A percentile compares a stretch with the other conserved stretches of the same genome.
phyloP scores from a whole-genome alignment of 2,329 filamentous ascomycete species.

The Penicillium rolfsii region DNA sequence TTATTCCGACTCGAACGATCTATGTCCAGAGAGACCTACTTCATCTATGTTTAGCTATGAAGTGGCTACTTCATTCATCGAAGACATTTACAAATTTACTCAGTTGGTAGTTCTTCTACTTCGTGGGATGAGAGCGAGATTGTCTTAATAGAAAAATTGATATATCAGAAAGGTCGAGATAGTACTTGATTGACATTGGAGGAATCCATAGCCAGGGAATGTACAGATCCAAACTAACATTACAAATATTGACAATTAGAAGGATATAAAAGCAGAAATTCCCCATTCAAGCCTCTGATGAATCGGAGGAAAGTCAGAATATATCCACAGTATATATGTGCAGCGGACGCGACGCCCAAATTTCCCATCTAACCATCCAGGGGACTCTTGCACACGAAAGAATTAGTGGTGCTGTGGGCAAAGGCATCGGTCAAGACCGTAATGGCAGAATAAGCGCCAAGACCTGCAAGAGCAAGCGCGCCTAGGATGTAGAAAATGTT shows the following conservation, averaged over 20 bases:
- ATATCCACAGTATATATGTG: neutral
- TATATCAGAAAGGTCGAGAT: neutral
- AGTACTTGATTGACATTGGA: neutral
- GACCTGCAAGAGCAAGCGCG: conserved; percentile 18
- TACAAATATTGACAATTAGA: neutral
- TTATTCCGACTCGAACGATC: neutral
- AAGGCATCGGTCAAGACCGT: conserved; percentile 7
- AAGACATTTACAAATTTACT: neutral
- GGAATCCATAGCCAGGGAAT: neutral
- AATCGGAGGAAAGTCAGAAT: neutral
- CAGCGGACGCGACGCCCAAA: neutral
- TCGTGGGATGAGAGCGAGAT: neutral
- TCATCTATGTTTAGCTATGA: neutral
- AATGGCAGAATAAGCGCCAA: conserved; percentile 21
- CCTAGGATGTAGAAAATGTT: conserved; percentile 18
- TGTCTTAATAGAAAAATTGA: neutral
- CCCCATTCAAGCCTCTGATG: neutral
- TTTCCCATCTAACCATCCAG: conserved; percentile 16
- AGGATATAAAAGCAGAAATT: neutral
- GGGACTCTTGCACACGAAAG: conserved; percentile 19
- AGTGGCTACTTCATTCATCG: neutral
- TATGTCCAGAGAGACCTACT: neutral
- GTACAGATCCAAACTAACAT: neutral
- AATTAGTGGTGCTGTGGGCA: conserved; percentile 4
- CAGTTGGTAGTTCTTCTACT: neutral